Conservation (phyloP, 208 protist species). For the Leptomonas pyrrhocoris region DNA sequence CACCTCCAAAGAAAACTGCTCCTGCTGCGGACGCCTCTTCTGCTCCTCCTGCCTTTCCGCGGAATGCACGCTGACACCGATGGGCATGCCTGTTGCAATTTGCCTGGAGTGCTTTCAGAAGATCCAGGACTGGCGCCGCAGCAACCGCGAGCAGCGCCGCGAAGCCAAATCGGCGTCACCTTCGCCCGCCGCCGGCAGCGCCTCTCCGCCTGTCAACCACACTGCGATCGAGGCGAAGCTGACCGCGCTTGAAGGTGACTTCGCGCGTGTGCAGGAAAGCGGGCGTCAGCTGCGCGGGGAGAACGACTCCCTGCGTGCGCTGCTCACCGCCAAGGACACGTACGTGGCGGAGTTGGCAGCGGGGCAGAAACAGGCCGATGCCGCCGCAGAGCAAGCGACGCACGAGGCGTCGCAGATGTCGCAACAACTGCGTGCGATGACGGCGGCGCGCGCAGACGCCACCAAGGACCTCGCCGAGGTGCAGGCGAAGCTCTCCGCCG, state of each 20-base stretch:
- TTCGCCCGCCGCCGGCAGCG: not conserved
- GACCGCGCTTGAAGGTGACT: slow-evolving; percentile 20
- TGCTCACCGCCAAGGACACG: slow-evolving; percentile 23
- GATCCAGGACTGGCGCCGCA: slow-evolving; percentile 43
- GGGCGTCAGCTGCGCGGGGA: slow-evolving; percentile 43
- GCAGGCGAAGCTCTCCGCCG: slow-evolving; percentile 15
- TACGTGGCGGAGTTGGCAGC: slow-evolving; percentile 20
- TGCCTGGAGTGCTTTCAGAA: slow-evolving; percentile 70
- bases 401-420: slow-evolving; percentile 6
- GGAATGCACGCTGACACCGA: slow-evolving; percentile 40
- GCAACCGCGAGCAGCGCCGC: slow-evolving; percentile 11
- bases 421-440: slow-evolving; percentile 8
- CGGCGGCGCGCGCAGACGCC: not conserved
- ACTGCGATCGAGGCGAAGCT: slow-evolving; percentile 6
- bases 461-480: slow-evolving; percentile 7
- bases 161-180: not conserved
- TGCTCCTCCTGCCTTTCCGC: slow-evolving; percentile 67
- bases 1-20: slow-evolving; percentile 60
- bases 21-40: slow-evolving; percentile 64
- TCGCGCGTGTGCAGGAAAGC: slow-evolving; percentile 19
- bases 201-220: not conserved
- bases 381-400: not conserved
- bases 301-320: slow-evolving; percentile 31
- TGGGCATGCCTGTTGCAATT: slow-evolving; percentile 32
- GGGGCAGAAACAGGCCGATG: slow-evolving; percentile 1